Conservation (phyloP, 768 basidiomycete genomes). For the Rhodotorula toruloides region DNA sequence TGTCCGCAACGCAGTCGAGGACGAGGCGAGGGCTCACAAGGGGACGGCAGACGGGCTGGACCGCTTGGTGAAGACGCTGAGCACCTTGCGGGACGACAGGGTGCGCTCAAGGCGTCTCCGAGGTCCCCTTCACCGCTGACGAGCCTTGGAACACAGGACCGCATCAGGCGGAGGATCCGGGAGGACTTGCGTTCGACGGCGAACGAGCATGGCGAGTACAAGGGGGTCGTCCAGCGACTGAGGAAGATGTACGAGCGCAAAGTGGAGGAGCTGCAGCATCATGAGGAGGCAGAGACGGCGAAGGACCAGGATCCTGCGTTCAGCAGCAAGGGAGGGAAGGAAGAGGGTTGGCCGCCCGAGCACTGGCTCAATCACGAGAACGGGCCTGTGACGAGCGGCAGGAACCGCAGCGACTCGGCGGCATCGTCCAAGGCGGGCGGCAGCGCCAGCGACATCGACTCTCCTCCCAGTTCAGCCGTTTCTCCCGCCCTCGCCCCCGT, state of each 20-base stretch:
- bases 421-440: conserved; percentile 8
- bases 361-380: conserved; percentile 10
- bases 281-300: conserved; percentile 30
- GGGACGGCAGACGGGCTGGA: conserved; percentile 10
- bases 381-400: background rate
- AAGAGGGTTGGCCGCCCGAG: conserved; percentile 26
- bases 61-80: conserved; percentile 14
- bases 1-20: conserved; percentile 17
- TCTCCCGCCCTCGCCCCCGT: conserved; percentile 11
- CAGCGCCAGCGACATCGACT: conserved; percentile 1
- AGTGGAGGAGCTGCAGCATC: conserved; percentile 38
- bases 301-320: background rate
- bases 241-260: conserved; percentile 40
- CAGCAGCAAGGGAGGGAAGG: background rate
- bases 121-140: too few species aligned
- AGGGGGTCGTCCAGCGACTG: conserved; percentile 26
- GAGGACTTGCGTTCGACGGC: conserved; percentile 35
- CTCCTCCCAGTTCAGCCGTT: conserved; percentile 1
- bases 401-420: conserved; percentile 19
- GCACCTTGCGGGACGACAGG: conserved; percentile 28
- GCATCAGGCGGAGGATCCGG: conserved; percentile 35
- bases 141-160: conserved; percentile 20
- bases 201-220: conserved; percentile 38
- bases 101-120: too few species aligned
- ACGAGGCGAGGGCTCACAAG: conserved; percentile 24